phyloP scores from a whole-genome alignment of 108 stramenopile species.

The Nannochloropsis salina region DNA sequence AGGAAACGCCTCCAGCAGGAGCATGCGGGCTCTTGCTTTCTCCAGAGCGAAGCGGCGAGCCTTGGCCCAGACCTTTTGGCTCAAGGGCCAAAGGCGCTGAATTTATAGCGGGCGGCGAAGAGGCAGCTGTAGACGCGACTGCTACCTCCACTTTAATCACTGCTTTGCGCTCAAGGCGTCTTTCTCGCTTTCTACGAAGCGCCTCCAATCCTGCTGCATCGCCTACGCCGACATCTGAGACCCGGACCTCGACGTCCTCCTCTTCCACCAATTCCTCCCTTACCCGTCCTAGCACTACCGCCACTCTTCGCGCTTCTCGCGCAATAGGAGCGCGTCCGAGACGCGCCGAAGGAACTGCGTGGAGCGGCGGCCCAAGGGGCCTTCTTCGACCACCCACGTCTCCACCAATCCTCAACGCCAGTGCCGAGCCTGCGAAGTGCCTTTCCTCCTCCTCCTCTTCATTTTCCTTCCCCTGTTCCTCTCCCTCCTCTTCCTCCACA shows the following conservation, averaged over 20 bases:
- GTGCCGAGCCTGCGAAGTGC: not conserved
- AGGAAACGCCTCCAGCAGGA: too few species aligned
- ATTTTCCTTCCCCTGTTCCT: not conserved
- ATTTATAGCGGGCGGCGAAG: not conserved
- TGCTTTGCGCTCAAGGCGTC: not conserved
- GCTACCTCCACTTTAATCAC: not conserved
- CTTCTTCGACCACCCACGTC: not conserved
- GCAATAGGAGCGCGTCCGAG: not conserved
- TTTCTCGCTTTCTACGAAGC: not conserved
- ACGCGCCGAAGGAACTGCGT: not conserved
- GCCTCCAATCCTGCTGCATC: not conserved
- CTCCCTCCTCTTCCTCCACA: not conserved
- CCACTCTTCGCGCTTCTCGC: not conserved
- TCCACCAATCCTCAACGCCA: not conserved
- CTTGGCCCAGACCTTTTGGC: too few species aligned
- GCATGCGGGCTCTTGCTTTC: too few species aligned
- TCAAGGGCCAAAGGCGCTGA: too few species aligned
- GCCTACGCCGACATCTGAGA: not conserved
- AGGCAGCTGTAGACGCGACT: not conserved
- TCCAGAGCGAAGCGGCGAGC: too few species aligned
- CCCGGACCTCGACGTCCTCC: not conserved
- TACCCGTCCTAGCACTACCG: not conserved
- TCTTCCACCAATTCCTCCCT: constrained; percentile 19
- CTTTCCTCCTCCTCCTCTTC: not conserved
- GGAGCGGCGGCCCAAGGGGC: not conserved